Evolutionary conservation across 768 basidiomycete genomes (phyloP).

Genomic region (Nidularia pulvinata): DNA sequence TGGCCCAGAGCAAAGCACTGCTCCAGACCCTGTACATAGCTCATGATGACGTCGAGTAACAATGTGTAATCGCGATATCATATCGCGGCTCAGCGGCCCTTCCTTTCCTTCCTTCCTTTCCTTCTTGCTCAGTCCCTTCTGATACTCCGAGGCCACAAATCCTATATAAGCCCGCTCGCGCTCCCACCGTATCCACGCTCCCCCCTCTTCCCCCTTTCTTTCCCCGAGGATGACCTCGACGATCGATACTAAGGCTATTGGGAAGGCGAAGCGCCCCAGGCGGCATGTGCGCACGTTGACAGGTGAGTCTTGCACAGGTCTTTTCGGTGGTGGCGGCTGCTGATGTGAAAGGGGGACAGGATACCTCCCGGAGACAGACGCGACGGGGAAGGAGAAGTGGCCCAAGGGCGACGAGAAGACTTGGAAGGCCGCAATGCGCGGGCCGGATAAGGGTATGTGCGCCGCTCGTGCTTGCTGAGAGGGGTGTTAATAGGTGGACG

Average conservation of each 20-base stretch:
- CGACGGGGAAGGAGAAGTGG: conserved; percentile 81
- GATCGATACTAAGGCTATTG: conserved; percentile 65
- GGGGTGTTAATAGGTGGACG: neutral
- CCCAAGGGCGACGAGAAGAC: conserved; percentile 75
- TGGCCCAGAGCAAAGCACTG: too few relatives aligned
- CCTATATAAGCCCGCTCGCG: too few relatives aligned
- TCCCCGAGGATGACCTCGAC: conserved; percentile 74
- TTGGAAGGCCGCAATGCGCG: conserved; percentile 68
- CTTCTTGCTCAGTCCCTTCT: too few relatives aligned
- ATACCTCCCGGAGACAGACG: conserved; percentile 78
- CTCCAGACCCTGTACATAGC: too few relatives aligned
- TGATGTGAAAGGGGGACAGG: conserved; percentile 37
- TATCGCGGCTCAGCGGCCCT: too few relatives aligned
- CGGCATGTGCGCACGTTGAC: conserved; percentile 73
- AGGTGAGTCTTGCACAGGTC: conserved; percentile 29
- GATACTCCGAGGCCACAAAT: too few relatives aligned
- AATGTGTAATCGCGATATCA: too few relatives aligned
- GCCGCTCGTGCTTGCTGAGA: neutral
- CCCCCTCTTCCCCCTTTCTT: too few relatives aligned
- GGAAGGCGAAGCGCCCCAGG: conserved; percentile 56
- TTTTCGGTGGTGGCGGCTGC: neutral
- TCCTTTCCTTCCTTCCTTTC: too few relatives aligned
- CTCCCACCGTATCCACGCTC: too few relatives aligned
- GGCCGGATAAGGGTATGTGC: conserved; percentile 49
- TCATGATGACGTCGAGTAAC: too few relatives aligned